Base-by-base conservation (phyloP, 495 filamentous ascomycete genomes). In the Peziza echinospora region DNA sequence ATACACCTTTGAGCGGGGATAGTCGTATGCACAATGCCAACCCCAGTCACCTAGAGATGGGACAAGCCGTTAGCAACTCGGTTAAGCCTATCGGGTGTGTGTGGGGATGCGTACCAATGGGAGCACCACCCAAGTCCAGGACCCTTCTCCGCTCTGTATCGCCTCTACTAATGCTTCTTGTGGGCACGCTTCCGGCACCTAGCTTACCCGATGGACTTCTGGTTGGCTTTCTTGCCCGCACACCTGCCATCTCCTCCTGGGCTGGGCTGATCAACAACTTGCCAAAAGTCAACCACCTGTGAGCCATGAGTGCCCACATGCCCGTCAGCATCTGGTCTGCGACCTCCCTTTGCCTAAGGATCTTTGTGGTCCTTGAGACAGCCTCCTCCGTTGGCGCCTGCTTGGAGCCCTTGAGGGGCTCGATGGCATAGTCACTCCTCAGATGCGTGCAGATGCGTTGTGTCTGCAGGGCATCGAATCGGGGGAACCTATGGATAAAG, bases 381-480 rank as follows among this genome's bases (percentile, higher is more conserved):
- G 13, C 13, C 30, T 37, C 30, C 19, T 37, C 23, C 26, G 22
- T 19, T 48, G 16, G 30, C 1, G 22, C 2, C 24, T 44, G 30
- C 44, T 52, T 56, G 37, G 26, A 45, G 41, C 41, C 47, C 17
- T 46, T 49, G n/a, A 44, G 26, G 1, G 49, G 48, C 30, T 48
- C 47, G 23, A 52, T 34, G 9, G 48, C 53, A 19, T 50, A 59
- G 39, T 59, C 56, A 6, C 47, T 51, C 41, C 56, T 41, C n/a
- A 60, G 50, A 41, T 58, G 56, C n/a, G 50, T 49, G 39, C 57
- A 59, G 30, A 85, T 69, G 9, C 89, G 78, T 50, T 77, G 72
- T 19, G 87, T 73, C 58, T 93, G 85, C 10, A 94, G 64, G 16
- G 87, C 85, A 57, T 96, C 89, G 45, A 84, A 89, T 42, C 89